phyloP scores from a whole-genome alignment of 106 monocot species.

The Gastrodia elata region DNA sequence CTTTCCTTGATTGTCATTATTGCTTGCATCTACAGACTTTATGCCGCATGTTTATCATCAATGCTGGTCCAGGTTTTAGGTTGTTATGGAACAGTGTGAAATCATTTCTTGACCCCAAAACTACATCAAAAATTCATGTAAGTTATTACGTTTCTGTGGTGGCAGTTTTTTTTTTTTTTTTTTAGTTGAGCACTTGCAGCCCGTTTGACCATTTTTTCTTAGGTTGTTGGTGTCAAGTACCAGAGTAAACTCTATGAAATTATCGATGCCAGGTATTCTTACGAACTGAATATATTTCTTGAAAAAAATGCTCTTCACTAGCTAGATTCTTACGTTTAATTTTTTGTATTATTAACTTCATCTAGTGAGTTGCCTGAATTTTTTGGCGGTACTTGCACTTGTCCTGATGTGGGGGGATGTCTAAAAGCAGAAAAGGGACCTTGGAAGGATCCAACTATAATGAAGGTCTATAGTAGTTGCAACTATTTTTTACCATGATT shows the following conservation, averaged over 20 bases:
- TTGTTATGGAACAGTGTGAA: conserved; percentile 47
- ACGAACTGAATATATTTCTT: neutral
- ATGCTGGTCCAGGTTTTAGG: conserved; percentile 56
- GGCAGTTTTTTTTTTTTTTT: neutral
- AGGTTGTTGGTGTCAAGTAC: conserved; percentile 52
- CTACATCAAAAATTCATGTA: conserved; percentile 61
- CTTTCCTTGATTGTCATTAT: neutral
- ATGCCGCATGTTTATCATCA: conserved; percentile 45
- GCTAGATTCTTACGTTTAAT: neutral
- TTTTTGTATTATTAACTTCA: conserved; percentile 5
- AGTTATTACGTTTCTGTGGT: conserved; percentile 1
- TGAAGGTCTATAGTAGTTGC: conserved; percentile 22
- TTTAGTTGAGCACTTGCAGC: neutral
- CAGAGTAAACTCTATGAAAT: conserved; percentile 42
- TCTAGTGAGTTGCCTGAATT: conserved; percentile 54
- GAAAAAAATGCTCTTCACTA: neutral
- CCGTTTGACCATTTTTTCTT: conserved; percentile 7
- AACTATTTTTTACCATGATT: neutral
- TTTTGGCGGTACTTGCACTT: conserved; percentile 52
- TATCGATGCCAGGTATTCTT: conserved; percentile 38
- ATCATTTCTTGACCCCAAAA: conserved; percentile 48
- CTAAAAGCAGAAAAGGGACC: conserved; percentile 49
- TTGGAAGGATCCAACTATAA: conserved; percentile 51
- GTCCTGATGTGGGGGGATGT: conserved; percentile 39
- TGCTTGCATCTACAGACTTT: conserved; percentile 23